Base-by-base conservation (phyloP, 2,329 filamentous ascomycete species). In the Scolecobasidium constrictum region DNA sequence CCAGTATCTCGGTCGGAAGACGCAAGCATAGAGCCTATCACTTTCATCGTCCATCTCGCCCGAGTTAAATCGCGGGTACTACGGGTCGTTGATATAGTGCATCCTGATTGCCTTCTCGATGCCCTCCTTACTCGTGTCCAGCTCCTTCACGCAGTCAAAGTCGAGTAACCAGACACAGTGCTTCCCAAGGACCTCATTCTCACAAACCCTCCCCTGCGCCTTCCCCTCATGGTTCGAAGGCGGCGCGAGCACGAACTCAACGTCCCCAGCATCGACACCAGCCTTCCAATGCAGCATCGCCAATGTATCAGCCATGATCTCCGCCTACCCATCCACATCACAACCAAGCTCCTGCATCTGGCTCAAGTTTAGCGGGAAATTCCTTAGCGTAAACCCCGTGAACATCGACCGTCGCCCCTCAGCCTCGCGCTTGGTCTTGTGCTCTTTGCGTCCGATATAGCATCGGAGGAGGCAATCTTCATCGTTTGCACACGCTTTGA, bases 131-230 rank as follows among this genome's bases (percentile, higher is more conserved):
- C 70, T 60, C 59, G 68, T 61, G 0, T 54, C 35, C 63, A 77
- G 46, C 63, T 73, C 49, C 53, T 76, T 48, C 69, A 75, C 54
- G 74, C 75, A 38, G 66, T 77, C 55, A 67, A 78, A 63, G 73
- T 81, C 66, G 69, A 81, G 67, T 3, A 61, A 44, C 57, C 57
- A 60, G 18, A 59, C 41, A n/a, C 20, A 16, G 5, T 42, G 15
- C 26, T 43, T 22, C 7, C 40, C 43, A 13, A 45, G 23, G 23
- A 23, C 20, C 11, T 40, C 35, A 15, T 21, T 42, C 21, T 37
- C 38, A 12, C 40, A 35, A n/a, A n/a, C n/a, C n/a, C 17, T n/a
- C 22, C 31, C 20, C n/a, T n/a, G n/a, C n/a, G n/a, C n/a, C n/a
- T 26, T 13, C n/a, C 3, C n/a, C n/a, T n/a, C n/a, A n/a, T n/a